Conservation (phyloP, 495 filamentous ascomycete species). For the Margaritispora aquatica region DNA sequence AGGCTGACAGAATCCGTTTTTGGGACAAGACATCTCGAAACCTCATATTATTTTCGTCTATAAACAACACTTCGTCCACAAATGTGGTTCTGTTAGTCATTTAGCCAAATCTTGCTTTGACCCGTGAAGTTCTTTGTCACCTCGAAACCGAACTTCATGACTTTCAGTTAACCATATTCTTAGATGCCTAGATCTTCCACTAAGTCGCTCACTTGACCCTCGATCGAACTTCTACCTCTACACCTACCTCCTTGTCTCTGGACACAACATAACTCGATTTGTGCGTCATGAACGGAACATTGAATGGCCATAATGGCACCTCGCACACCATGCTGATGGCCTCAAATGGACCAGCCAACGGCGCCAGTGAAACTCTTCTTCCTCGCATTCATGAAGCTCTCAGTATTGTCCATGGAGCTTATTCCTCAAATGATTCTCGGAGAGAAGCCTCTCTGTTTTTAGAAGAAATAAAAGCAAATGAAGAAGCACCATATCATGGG, state of each 20-base stretch:
- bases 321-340: not conserved
- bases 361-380: conserved; percentile 18
- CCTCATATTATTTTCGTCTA: too few species aligned
- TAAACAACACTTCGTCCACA: not conserved
- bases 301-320: conserved; percentile 14
- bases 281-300: conserved; percentile 18
- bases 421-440: conserved; percentile 77
- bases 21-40: not conserved
- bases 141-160: conserved; percentile 9
- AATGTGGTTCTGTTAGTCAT: not conserved
- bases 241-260: not conserved
- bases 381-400: conserved; percentile 71
- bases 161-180: not conserved
- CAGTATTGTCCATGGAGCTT: conserved; percentile 75
- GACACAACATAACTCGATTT: not conserved
- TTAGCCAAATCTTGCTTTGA: not conserved
- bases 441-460: conserved; percentile 77
- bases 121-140: not conserved
- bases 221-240: too few species aligned
- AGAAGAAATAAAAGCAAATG: conserved; percentile 70
- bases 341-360: conserved; percentile 6
- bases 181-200: conserved; percentile 3
- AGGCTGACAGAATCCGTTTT: not conserved
- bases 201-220: not conserved
- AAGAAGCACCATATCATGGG: conserved; percentile 77